Percentiles rank a stretch among this genome's conserved stretches.
phyloP scores from a whole-genome alignment of 345 rosid genomes.

The Brassica juncea region DNA sequence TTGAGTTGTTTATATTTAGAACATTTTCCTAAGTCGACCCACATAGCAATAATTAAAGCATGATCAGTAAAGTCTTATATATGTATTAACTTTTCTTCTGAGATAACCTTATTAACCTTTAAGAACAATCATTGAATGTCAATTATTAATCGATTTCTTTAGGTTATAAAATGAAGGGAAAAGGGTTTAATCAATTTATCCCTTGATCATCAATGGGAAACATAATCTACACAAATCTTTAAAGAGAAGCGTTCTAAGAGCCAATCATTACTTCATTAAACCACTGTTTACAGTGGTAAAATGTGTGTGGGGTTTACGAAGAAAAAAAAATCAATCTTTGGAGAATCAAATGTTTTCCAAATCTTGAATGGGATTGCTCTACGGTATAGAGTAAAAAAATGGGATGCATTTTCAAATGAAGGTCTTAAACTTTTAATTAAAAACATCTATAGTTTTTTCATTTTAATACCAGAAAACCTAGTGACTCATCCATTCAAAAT shows the following conservation, averaged over 20 bases:
- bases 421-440: neutral
- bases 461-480: neutral
- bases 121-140: constrained; percentile 30
- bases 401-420: constrained; percentile 1
- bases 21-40: constrained; percentile 2
- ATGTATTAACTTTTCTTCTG: constrained; percentile 14
- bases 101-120: constrained; percentile 37
- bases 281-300: constrained; percentile 6
- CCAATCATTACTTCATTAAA: constrained; percentile 38
- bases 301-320: neutral
- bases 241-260: constrained; percentile 35
- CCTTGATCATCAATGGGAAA: constrained; percentile 35
- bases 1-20: constrained; percentile 6
- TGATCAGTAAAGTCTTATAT: neutral
- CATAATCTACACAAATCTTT: constrained; percentile 39
- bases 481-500: neutral
- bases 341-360: constrained; percentile 1
- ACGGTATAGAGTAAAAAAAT: neutral
- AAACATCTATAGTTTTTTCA: neutral
- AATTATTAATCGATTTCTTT: constrained; percentile 33
- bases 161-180: constrained; percentile 21
- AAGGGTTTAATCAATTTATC: constrained; percentile 12
- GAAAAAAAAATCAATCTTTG: constrained; percentile 5
- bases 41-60: constrained; percentile 10
- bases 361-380: neutral